Percentiles rank a stretch among this genome's conserved stretches.
Evolutionary conservation across 2,329 filamentous ascomycete species (phyloP).

Genomic region (Coniella lustricola): DNA sequence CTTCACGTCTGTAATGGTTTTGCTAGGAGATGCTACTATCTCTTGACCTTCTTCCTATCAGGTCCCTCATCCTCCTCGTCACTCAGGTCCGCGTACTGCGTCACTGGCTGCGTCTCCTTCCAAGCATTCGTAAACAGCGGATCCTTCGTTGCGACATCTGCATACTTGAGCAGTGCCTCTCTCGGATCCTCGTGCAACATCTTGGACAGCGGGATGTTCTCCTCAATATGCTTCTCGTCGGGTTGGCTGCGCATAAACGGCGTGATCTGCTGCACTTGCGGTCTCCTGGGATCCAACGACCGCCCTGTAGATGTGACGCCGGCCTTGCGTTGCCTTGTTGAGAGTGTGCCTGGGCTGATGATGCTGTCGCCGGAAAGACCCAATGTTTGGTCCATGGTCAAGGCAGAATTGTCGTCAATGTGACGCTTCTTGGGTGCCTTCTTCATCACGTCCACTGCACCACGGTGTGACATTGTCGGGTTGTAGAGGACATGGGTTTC

Average conservation of each 20-base stretch:
- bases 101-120: conserved; percentile 84
- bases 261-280: conserved; percentile 76
- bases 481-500: conserved; percentile 89
- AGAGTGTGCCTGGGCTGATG: conserved; percentile 57
- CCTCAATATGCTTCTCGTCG: conserved; percentile 80
- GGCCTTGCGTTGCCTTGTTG: conserved; percentile 48
- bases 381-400: conserved; percentile 76
- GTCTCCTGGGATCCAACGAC: conserved; percentile 70
- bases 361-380: conserved; percentile 81
- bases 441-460: conserved; percentile 84
- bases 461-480: conserved; percentile 71
- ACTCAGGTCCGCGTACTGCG: conserved; percentile 83
- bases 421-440: conserved; percentile 91
- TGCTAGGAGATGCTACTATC: conserved; percentile 32
- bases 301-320: conserved; percentile 74
- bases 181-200: conserved; percentile 96
- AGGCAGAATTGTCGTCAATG: conserved; percentile 82
- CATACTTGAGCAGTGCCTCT: conserved; percentile 91
- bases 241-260: conserved; percentile 88
- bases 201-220: conserved; percentile 80
- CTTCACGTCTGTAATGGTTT: conserved; percentile 4
- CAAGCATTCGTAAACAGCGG: conserved; percentile 93
- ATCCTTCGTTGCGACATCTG: conserved; percentile 84
- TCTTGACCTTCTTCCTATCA: conserved; percentile 58
- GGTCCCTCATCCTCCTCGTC: conserved; percentile 69